Conservation (phyloP, 1,284 basidiomycete genomes). For the Ceratobasidium sp. region DNA sequence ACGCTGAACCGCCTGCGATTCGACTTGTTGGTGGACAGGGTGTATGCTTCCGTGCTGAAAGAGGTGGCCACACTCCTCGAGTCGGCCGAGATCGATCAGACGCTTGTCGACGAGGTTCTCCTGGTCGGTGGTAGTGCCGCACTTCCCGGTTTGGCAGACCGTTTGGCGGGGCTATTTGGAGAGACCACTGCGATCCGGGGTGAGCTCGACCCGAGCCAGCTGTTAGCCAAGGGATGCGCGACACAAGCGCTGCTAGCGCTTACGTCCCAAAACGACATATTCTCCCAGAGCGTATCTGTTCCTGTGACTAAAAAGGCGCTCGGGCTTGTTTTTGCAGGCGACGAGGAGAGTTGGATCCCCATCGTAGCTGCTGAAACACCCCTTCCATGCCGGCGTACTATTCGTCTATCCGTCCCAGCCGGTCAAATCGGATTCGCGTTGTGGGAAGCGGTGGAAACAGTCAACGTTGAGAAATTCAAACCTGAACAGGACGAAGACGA, state of each 20-base stretch:
- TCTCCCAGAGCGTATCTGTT: constrained; percentile 59
- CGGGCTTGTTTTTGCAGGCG: constrained; percentile 84
- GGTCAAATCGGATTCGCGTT: constrained; percentile 83
- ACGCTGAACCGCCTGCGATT: constrained; percentile 96
- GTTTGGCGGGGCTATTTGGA: constrained; percentile 77
- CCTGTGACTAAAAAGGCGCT: constrained; percentile 76
- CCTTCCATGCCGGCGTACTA: constrained; percentile 80
- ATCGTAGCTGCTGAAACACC: constrained; percentile 81
- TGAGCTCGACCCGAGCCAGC: constrained; percentile 87
- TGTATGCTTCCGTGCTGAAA: constrained; percentile 80
- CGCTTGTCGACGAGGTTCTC: constrained; percentile 90
- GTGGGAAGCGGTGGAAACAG: constrained; percentile 87
- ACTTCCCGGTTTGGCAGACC: constrained; percentile 87
- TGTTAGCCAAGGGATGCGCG: constrained; percentile 90
- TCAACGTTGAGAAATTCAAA: constrained; percentile 80
- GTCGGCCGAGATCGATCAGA: constrained; percentile 76
- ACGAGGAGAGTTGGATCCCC: constrained; percentile 74
- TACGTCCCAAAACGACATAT: neutral
- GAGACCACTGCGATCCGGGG: constrained; percentile 71
- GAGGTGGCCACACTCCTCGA: constrained; percentile 76
- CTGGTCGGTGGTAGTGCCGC: constrained; percentile 92
- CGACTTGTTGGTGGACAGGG: constrained; percentile 83
- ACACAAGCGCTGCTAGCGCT: constrained; percentile 83
- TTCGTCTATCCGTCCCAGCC: constrained; percentile 78
- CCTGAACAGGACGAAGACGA: constrained; percentile 69